phyloP scores from a whole-genome alignment of 345 rosid genomes.

The Erysimum cheiranthoides region DNA sequence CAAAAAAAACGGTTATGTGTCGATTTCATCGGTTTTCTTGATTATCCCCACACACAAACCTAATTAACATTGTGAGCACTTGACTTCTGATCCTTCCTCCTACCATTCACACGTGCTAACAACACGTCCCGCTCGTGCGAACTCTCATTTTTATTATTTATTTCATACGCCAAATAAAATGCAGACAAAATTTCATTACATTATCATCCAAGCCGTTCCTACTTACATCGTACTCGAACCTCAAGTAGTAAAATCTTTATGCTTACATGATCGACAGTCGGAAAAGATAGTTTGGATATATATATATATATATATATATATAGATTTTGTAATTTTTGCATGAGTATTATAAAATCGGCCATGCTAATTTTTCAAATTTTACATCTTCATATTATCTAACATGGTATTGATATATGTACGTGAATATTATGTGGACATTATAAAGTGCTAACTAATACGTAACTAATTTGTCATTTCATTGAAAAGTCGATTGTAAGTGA shows the following conservation, averaged over 20 bases:
- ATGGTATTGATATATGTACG: not conserved
- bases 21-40: constrained; percentile 54
- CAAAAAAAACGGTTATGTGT: constrained; percentile 60
- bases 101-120: constrained; percentile 34
- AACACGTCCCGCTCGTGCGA: constrained; percentile 45
- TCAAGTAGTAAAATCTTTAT: constrained; percentile 36
- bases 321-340: not conserved
- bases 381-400: not conserved
- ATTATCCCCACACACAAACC: constrained; percentile 42
- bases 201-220: constrained; percentile 16
- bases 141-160: constrained; percentile 11
- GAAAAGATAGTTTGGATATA: not conserved
- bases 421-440: constrained; percentile 7
- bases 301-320: too few relatives aligned
- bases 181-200: constrained; percentile 3
- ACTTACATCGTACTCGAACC: constrained; percentile 38
- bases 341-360: not conserved
- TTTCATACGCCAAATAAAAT: not conserved
- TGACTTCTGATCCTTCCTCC: constrained; percentile 24
- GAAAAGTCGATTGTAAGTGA: constrained; percentile 23
- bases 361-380: not conserved
- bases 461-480: constrained; percentile 4
- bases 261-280: constrained; percentile 8
- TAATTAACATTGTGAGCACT: constrained; percentile 38
- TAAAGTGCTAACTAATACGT: constrained; percentile 1